Evolutionary conservation across 1,284 basidiomycete species (phyloP), one percentile per base, ranked within the genome.

Genomic region (Cerrena zonata): DNA sequence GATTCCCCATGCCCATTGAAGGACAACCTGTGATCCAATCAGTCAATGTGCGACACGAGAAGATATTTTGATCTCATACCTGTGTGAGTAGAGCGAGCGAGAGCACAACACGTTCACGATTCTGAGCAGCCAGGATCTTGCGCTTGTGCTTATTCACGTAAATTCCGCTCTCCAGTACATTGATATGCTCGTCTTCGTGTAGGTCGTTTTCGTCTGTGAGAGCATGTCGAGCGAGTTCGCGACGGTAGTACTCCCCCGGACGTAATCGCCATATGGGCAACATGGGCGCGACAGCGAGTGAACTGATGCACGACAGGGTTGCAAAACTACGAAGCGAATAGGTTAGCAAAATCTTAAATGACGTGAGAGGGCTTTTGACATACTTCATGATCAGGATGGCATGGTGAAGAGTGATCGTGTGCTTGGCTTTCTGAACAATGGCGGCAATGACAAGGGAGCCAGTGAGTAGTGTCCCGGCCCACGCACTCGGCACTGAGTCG

Each of bases 1-100:
- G 48, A 65, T 52, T 19, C 58, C 64, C 64, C 64, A 66, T 2
- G 63, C 55, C 64, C 64, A 66, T 43, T 66, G 64, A 10, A 66
- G 55, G 13, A 62, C 56, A 37, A 66, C 64, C 58, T 60, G 38
- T 22, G n/a, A 15, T n/a, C n/a, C n/a, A n/a, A n/a, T n/a, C n/a
- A n/a, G n/a, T n/a, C n/a, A n/a, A n/a, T n/a, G n/a, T 21, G 4
- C 4, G 26, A 27, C 13, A 27, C n/a, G 4, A 23, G 25, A 25
- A 4, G 41, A 10, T 22, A n/a, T 7, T 26, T 34, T 41, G 19
- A 12, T 26, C n/a, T n/a, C 47, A 18, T 39, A 59, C 58, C 57
- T 65, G 64, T 2, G 57, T 59, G 42, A 65, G 56, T n/a, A 65
- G 53, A 30, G 62, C 64, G 43, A 65, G 52, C 2, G 62, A 54